phyloP scores from a whole-genome alignment of 2,329 filamentous ascomycete genomes.

The Lachnellula willkommii region DNA sequence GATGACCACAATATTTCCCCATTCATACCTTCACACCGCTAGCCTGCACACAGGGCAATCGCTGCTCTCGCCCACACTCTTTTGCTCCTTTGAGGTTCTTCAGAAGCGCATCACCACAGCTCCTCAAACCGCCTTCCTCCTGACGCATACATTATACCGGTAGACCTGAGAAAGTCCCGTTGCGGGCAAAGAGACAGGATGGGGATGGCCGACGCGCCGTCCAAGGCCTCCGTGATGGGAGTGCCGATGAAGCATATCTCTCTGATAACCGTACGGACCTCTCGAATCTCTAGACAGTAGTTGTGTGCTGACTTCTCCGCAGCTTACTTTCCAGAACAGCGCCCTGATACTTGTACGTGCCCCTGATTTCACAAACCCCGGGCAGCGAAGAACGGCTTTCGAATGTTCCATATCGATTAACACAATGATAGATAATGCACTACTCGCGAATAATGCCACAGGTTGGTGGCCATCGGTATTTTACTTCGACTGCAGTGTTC shows the following conservation, averaged over 20 bases:
- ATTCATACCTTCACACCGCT: constrained; percentile 6
- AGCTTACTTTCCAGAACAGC: constrained; percentile 79
- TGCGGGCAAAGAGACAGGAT: constrained; percentile 14
- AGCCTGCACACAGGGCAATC: constrained; percentile 14
- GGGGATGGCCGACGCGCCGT: constrained; percentile 20
- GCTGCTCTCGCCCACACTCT: constrained; percentile 1
- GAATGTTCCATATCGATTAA: constrained; percentile 13
- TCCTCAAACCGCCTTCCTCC: not conserved
- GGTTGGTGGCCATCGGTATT: constrained; percentile 77
- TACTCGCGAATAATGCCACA: constrained; percentile 93
- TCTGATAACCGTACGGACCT: constrained; percentile 52
- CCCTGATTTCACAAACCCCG: constrained; percentile 5
- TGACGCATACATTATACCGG: not conserved
- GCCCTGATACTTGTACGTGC: constrained; percentile 62
- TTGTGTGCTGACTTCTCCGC: constrained; percentile 24
- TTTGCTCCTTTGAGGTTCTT: not conserved
- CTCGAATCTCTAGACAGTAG: constrained; percentile 18
- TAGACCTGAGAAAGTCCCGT: not conserved
- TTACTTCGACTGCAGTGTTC: constrained; percentile 89
- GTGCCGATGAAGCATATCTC: constrained; percentile 65
- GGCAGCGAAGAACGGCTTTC: not conserved
- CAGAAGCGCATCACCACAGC: not conserved
- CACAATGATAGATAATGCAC: constrained; percentile 67
- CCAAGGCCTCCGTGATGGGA: constrained; percentile 38
- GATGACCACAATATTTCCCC: not conserved